Base-by-base conservation (phyloP, 2,329 filamentous ascomycete species). In the Fusarium denticulatum region DNA sequence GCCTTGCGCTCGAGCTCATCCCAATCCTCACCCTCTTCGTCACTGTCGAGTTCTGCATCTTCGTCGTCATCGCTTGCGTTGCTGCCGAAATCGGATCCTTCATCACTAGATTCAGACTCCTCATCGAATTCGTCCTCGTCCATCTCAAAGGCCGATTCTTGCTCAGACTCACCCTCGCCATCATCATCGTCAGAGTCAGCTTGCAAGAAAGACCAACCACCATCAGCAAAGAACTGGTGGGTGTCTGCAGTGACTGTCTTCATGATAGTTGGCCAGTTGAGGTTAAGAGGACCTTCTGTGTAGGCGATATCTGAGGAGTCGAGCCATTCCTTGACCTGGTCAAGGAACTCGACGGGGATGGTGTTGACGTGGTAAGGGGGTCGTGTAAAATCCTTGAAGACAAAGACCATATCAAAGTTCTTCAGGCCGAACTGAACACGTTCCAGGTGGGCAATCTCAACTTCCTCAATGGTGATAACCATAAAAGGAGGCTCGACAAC, bases 261-360 rank as follows among this genome's bases (percentile, higher is more conserved):
- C 95, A 99, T 99, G 80, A 99, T 99, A 22, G 95, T 97, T 16
- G 94, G 93, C 96, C 96, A 99, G 87, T 98, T 98, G 64, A 99
- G 88, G 85, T 99, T 99, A 76, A 99, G 90, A 3, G 96, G 96
- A 64, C 96, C 96, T 83, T 99, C 97, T 18, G 91, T 93, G 86
- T 92, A 98, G 24, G 96, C 92, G 79, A 99, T 97, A 80, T 99
- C 96, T 53, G 96, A 95, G 3, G 93, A 95, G 83, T 99, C 96
- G 15, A 99, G 89, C 92, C 96, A 99, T 80, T 99, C 97, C 83
- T 98, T 98, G 75, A 99, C 96, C 60, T 94, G 92, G 76, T 99
- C 96, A 7, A 99, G 88, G 6, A 93, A 94, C 80, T 99, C 96
- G 30, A 99, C 94, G 0, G 96, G 97, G 72, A 99, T 98, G 12